These are phyloP conservation scores for Phytophthora hybrid DNA, from an alignment of 352 stramenopile species.

Conservation along the genomic window DNA sequence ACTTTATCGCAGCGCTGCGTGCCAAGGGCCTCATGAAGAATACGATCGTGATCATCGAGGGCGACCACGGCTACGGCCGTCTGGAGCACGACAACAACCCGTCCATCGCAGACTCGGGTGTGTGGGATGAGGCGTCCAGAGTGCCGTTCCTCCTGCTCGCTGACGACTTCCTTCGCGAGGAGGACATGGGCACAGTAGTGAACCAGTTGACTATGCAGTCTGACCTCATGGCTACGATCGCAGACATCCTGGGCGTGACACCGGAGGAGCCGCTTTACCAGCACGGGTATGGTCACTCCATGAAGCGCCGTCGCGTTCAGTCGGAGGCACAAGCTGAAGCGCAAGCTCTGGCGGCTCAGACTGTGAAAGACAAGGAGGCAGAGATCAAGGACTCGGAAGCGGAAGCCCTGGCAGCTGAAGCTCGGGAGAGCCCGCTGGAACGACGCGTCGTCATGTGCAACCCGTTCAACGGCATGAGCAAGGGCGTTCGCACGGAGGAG, in stretches of 20 bases:
- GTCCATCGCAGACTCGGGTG: conserved; percentile 62
- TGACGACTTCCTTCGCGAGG: conserved; percentile 62
- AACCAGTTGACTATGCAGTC: conserved; percentile 76
- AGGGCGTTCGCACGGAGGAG: conserved; percentile 69
- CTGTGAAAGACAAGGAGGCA: conserved; percentile 23
- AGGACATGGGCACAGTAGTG: conserved; percentile 57
- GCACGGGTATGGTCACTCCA: conserved; percentile 75
- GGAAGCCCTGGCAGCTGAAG: conserved; percentile 26
- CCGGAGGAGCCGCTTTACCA: conserved; percentile 61
- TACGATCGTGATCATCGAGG: conserved; percentile 76
- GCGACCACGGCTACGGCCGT: conserved; percentile 72
- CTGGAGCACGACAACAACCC: conserved; percentile 80
- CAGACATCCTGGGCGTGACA: conserved; percentile 66
- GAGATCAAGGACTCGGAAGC: conserved; percentile 22
- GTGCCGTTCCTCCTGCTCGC: conserved; percentile 75
- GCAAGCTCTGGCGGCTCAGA: conserved; percentile 17
- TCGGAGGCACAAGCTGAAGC: conserved; percentile 29
- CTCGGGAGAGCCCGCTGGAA: conserved; percentile 34
- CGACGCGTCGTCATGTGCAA: conserved; percentile 74
- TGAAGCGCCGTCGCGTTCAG: conserved; percentile 58
- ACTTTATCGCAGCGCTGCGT: conserved; percentile 63
- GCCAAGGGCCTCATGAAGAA: conserved; percentile 73
- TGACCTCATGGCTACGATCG: conserved; percentile 78
- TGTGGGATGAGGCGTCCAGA: conserved; percentile 71
- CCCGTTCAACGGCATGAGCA: conserved; percentile 75